A percentile compares a stretch with the other conserved stretches of the same genome.
phyloP scores from a whole-genome alignment of 1,284 basidiomycete species.

The Mycena sp. region DNA sequence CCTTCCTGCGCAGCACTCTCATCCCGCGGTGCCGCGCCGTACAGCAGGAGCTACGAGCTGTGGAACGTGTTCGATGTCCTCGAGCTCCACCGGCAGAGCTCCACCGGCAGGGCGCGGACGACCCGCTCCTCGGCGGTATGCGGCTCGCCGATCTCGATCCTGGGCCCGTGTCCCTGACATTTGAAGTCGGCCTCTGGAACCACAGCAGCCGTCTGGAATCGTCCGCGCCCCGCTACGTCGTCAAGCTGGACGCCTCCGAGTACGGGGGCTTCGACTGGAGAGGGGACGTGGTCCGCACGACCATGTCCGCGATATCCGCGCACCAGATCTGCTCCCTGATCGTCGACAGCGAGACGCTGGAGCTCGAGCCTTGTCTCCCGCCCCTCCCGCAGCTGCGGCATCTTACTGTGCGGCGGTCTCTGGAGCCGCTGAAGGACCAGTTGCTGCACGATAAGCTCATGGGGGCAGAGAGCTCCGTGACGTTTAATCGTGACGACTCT shows the following conservation, averaged over 20 bases:
- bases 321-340: slow-evolving; percentile 2
- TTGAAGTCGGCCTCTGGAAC: not conserved
- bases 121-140: not conserved
- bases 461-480: not conserved
- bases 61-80: no score
- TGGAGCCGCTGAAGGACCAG: slow-evolving; percentile 1
- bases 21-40: no score
- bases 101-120: slow-evolving; percentile 1
- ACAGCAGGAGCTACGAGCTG: no score
- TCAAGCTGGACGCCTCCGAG: not conserved
- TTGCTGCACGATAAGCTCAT: slow-evolving; percentile 11
- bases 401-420: not conserved
- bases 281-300: not conserved
- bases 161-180: no score
- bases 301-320: not conserved
- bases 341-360: not conserved
- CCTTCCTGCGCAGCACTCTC: no score
- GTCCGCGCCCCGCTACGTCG: not conserved
- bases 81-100: no score
- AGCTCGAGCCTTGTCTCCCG: not conserved
- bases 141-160: not conserved
- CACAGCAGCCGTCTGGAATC: not conserved
- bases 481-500: not conserved
- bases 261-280: not conserved
- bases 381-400: not conserved